Conservation (phyloP, 768 basidiomycete species). For the Podaxis pistillaris region DNA sequence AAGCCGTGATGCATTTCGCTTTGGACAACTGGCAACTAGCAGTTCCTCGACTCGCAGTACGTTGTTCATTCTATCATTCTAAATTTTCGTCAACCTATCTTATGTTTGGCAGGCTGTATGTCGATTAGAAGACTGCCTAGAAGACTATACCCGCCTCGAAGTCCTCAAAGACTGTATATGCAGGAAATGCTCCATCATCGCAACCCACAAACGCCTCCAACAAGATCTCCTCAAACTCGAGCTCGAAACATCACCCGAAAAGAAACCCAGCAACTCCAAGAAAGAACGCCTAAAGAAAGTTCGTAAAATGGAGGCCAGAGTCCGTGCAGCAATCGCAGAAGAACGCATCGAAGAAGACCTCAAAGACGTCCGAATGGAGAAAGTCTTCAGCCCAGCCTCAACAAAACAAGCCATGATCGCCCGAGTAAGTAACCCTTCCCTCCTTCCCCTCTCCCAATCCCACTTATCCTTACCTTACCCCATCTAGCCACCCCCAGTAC, state of each 20-base stretch:
- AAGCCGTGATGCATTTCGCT: slow-evolving; percentile 89
- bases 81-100: neutral
- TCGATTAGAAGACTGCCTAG: slow-evolving; percentile 77
- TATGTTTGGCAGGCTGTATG: slow-evolving; percentile 50
- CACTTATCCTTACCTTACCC: neutral
- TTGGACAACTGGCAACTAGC: slow-evolving; percentile 85
- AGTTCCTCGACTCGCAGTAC: slow-evolving; percentile 61
- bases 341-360: slow-evolving; percentile 83
- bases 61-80: slow-evolving; percentile 26
- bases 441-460: slow-evolving; percentile 5
- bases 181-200: slow-evolving; percentile 82
- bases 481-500: slow-evolving; percentile 77
- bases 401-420: slow-evolving; percentile 94
- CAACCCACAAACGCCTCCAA: slow-evolving; percentile 65
- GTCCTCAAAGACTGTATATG: slow-evolving; percentile 90
- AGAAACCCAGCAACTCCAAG: slow-evolving; percentile 61
- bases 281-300: slow-evolving; percentile 76
- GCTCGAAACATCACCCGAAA: slow-evolving; percentile 34
- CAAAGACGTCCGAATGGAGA: slow-evolving; percentile 78
- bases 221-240: slow-evolving; percentile 62
- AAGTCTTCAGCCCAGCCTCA: slow-evolving; percentile 68
- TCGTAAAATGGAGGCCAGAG: slow-evolving; percentile 56
- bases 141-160: slow-evolving; percentile 88
- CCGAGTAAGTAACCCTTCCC: slow-evolving; percentile 51
- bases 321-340: slow-evolving; percentile 65